Evolutionary conservation across 208 protist species (phyloP), one percentile per base, ranked within the genome.

Genomic region (Strigomonas culicis): DNA sequence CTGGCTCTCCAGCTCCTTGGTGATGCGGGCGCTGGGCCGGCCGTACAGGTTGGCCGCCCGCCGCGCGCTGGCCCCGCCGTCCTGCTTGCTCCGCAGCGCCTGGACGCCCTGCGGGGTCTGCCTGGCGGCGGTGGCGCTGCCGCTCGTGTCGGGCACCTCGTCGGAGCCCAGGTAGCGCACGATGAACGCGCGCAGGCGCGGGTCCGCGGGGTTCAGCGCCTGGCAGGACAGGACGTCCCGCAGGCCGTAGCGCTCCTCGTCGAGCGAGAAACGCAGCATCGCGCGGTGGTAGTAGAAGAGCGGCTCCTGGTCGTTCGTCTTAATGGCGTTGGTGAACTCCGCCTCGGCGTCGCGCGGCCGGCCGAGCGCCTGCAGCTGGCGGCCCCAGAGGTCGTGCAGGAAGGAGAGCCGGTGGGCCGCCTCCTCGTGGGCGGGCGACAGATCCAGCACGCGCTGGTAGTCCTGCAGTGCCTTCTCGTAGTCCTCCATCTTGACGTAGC

Each of bases 241-340:
- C 62, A 95, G 61, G 22, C 79, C 90, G 62, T 86, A 95, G 25
- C 77, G 83, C 19, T 77, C 72, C 62, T 93, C 80, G 64, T 84
- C 59, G n/a, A 95, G 76, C 46, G 81, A 74, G 68, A 96, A 90
- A 11, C 90, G 77, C 59, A 82, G 91, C 31, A 88, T 55, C 0
- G 90, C 86, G 10, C 90, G 82, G 66, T 95, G 86, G 53, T 91
- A 92, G 70, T 82, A 95, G 66, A 91, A 95, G 39, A 88, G 59
- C 7, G 90, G 75, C 65, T 93, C 82, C 7, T 59, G 65, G 27
- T 82, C 63, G 63, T 80, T 81, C 32, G 75, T 74, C 61, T 80
- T 82, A 65, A 95, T 95, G 22, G 90, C 90, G 59, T 82, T 88
- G 24, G 82, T 92, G 82, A 92, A 95, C 72, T 93, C 84, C 34